Evolutionary conservation across 352 stramenopile species (phyloP), one percentile per base, ranked within the genome.

Genomic region (Pythium apleroticum): DNA sequence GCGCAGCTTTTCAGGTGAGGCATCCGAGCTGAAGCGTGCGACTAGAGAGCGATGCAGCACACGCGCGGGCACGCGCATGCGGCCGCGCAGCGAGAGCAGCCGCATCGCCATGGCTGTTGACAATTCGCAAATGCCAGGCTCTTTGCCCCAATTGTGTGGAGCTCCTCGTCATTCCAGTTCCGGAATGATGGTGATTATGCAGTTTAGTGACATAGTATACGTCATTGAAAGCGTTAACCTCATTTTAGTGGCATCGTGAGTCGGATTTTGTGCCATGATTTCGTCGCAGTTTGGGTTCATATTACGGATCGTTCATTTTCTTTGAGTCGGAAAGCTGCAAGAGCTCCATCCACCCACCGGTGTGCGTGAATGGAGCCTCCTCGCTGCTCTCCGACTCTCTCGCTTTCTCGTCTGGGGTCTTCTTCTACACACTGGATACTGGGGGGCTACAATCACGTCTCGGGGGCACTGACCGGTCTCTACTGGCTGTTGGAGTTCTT

Each of bases 401-500:
- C n/a, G 7, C 45, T 52, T 24, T 27, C 19, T 52, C 11, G 14
- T 52, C 11, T 28, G 0, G 7, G n/a, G 45, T 52, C 24, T 52
- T 52, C 45, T 52, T 52, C 45, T 52, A 52, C 45, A 52, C 19
- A 52, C 45, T 41, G 35, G 35, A 41, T 12, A 5, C 35, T 17
- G 35, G 35, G 35, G 33, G 35, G 35, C 9, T 41, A 41, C 35
- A 41, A 41, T 41, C 35, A 41, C 35, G 19, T 41, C 35, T 41
- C 35, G 11, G 35, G 35, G 35, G 35, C 5, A 7, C 35, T 20
- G 35, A 12, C n/a, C 17, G 46, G 46, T 27, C 12, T 56, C 39
- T 61, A 63, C 25, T 63, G 53, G 33, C 53, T 57, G 27, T 57
- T 61, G 0, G 35, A 62, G 20, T 61, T 81, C 69, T 90, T 90